phyloP scores from a whole-genome alignment of 1,284 basidiomycete species.

The Leccinum angustisporum region DNA sequence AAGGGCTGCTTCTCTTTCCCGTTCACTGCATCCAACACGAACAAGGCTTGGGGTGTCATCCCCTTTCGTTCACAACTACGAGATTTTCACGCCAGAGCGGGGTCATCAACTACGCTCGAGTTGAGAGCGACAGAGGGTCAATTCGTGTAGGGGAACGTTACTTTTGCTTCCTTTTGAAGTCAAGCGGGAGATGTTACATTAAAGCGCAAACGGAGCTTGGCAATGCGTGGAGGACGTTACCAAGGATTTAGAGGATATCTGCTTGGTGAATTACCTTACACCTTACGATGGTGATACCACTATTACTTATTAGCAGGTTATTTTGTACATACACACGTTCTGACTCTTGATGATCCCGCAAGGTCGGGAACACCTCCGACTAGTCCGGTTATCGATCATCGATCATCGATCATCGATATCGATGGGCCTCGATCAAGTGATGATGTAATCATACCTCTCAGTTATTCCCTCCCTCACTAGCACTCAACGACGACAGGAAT shows the following conservation, averaged over 20 bases:
- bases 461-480: too few species aligned
- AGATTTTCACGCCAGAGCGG: conserved; percentile 19
- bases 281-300: conserved; percentile 10
- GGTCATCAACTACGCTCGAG: conserved; percentile 17
- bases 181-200: conserved; percentile 8
- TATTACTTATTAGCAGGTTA: background rate
- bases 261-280: conserved; percentile 8
- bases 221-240: conserved; percentile 7
- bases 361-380: too few species aligned
- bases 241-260: conserved; percentile 13
- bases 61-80: conserved; percentile 3
- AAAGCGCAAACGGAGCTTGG: conserved; percentile 21
- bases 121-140: conserved; percentile 7
- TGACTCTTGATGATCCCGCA: too few species aligned
- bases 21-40: too few species aligned
- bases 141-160: conserved; percentile 14
- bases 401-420: too few species aligned
- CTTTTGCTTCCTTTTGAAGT: conserved; percentile 15
- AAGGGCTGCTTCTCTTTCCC: too few species aligned
- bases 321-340: too few species aligned
- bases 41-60: too few species aligned
- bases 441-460: too few species aligned
- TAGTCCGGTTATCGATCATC: too few species aligned
- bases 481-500: too few species aligned
- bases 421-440: too few species aligned